These are phyloP conservation scores for Tylopilus sp. DNA, from an alignment of 768 basidiomycete species.

Conservation along the genomic window DNA sequence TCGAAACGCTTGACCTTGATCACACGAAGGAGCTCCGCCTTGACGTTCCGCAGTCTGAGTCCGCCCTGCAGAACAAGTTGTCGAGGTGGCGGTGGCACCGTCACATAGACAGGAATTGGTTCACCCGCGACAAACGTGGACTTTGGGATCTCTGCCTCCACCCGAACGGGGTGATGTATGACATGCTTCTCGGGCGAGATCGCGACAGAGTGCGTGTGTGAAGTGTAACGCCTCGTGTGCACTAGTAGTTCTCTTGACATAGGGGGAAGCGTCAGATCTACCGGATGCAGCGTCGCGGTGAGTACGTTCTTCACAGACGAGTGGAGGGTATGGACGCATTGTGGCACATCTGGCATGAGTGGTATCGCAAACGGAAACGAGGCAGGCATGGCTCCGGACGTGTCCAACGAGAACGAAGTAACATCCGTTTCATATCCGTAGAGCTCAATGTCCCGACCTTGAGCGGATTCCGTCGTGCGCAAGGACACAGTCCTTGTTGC, in stretches of 20 bases:
- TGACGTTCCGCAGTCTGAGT: constrained; percentile 74
- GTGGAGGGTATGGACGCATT: constrained; percentile 72
- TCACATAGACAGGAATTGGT: constrained; percentile 73
- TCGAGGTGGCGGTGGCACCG: constrained; percentile 69
- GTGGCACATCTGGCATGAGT: constrained; percentile 74
- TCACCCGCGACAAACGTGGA: constrained; percentile 71
- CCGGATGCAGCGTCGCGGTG: constrained; percentile 60
- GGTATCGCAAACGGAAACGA: constrained; percentile 81
- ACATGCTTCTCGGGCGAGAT: constrained; percentile 57
- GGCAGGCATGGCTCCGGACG: constrained; percentile 46
- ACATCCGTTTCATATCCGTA: constrained; percentile 53
- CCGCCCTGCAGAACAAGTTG: constrained; percentile 68
- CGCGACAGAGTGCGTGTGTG: constrained; percentile 55
- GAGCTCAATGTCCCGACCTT: constrained; percentile 64
- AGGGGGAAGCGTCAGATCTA: constrained; percentile 34
- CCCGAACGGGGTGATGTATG: constrained; percentile 59
- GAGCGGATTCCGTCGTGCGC: constrained; percentile 63
- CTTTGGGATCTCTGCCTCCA: constrained; percentile 70
- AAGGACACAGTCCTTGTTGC: constrained; percentile 56
- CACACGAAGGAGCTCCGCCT: constrained; percentile 70
- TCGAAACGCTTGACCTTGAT: constrained; percentile 54
- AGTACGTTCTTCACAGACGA: constrained; percentile 72
- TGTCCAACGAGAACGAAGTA: constrained; percentile 40
- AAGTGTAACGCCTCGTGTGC: constrained; percentile 71
- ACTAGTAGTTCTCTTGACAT: constrained; percentile 59